Conservation (phyloP, 2,329 filamentous ascomycete species). For the Xylaria hypoxylon region DNA sequence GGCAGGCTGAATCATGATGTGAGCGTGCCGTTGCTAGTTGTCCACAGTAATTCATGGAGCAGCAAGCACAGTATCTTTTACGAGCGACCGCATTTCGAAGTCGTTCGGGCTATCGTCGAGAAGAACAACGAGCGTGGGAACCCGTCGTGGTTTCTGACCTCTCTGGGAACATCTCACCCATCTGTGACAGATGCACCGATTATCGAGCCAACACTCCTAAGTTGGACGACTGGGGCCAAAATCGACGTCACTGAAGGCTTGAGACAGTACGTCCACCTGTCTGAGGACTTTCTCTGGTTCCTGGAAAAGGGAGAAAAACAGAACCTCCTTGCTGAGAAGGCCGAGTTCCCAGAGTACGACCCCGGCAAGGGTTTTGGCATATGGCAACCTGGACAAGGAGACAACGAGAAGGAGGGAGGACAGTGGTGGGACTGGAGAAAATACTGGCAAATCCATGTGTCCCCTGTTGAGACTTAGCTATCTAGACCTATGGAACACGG, state of each 20-base stretch:
- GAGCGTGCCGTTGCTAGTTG: conserved; percentile 67
- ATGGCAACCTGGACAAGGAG: conserved; percentile 52
- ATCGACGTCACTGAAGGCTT: conserved; percentile 68
- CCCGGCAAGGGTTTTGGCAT: conserved; percentile 49
- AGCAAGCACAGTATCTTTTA: conserved; percentile 67
- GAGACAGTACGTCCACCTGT: conserved; percentile 69
- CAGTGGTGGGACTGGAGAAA: conserved; percentile 57
- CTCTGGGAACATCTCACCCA: conserved; percentile 68
- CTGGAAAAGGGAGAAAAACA: conserved; percentile 55
- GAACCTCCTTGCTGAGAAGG: conserved; percentile 63
- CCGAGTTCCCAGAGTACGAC: conserved; percentile 58
- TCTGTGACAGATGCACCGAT: conserved; percentile 75
- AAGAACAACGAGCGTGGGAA: conserved; percentile 58
- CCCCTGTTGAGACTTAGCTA: conserved; percentile 32
- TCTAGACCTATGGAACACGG: background rate
- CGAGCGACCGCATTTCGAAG: conserved; percentile 72
- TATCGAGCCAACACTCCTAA: conserved; percentile 70
- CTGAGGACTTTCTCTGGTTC: conserved; percentile 68
- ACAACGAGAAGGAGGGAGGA: conserved; percentile 44
- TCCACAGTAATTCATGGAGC: conserved; percentile 76
- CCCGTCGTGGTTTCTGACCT: conserved; percentile 66
- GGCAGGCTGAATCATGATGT: conserved; percentile 71
- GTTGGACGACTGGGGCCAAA: conserved; percentile 70
- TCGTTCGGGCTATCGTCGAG: conserved; percentile 67
- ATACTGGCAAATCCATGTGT: conserved; percentile 51